These are phyloP conservation scores for Leptographium flavum DNA, from an alignment of 2,329 filamentous ascomycete genomes.

Conservation along the genomic window DNA sequence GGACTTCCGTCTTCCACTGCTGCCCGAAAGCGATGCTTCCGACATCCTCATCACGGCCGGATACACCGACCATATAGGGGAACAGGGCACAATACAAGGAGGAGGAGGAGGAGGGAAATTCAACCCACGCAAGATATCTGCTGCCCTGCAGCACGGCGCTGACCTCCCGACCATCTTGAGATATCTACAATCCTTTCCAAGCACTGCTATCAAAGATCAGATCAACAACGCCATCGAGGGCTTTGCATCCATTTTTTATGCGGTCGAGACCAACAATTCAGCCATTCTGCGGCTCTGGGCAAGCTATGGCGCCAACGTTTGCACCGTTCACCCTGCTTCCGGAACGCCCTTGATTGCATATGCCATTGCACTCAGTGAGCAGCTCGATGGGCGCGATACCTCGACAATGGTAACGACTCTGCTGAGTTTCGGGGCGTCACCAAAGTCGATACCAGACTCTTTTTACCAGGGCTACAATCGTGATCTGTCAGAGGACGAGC, in stretches of 20 bases:
- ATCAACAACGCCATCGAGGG: slow-evolving; percentile 5
- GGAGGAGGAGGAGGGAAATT: background rate
- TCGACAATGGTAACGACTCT: slow-evolving; percentile 5
- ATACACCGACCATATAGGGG: background rate
- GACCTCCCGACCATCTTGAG: background rate
- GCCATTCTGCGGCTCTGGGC: slow-evolving; percentile 5
- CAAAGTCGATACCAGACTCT: slow-evolving; percentile 1
- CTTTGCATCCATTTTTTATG: slow-evolving; percentile 7
- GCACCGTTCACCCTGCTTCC: background rate
- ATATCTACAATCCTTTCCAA: background rate
- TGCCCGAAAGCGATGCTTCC: background rate
- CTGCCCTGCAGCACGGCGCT: slow-evolving; percentile 1
- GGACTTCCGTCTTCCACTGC: slow-evolving; percentile 1
- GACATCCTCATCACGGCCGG: background rate
- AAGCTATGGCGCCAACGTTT: slow-evolving; percentile 1
- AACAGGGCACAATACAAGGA: background rate
- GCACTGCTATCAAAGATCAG: background rate
- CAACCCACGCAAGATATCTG: background rate
- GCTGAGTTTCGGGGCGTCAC: slow-evolving; percentile 6
- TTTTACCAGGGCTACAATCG: slow-evolving; percentile 5
- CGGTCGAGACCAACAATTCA: slow-evolving; percentile 3
- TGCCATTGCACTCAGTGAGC: slow-evolving; percentile 3
- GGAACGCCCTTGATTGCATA: slow-evolving; percentile 4
- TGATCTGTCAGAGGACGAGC: background rate
- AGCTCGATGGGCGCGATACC: slow-evolving; percentile 1